Evolutionary conservation across 2,329 filamentous ascomycete species (phyloP).

Genomic region (Colletotrichum gigasporum): DNA sequence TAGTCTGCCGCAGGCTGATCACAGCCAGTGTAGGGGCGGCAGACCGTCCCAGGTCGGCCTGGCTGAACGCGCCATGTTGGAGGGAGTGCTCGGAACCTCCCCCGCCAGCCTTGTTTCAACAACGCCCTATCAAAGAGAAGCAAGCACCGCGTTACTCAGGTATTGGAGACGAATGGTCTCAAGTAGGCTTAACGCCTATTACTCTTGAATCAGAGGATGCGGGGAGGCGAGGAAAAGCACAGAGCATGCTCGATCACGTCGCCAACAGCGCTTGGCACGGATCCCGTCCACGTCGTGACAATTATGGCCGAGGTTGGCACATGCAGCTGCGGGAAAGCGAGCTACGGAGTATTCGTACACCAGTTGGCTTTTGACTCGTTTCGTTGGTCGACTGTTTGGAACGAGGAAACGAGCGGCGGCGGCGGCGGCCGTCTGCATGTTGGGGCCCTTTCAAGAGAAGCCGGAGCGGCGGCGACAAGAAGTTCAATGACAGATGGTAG

Average conservation of each 20-base stretch:
- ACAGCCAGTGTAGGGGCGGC: not conserved
- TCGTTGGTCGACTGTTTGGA: not conserved
- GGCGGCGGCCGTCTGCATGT: not conserved
- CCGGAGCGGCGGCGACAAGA: not conserved
- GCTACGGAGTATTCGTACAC: not conserved
- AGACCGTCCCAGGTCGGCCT: not conserved
- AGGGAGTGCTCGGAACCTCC: not conserved
- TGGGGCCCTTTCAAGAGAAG: not conserved
- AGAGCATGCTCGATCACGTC: not conserved
- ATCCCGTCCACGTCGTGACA: not conserved
- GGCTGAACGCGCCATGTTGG: not conserved
- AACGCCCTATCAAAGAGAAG: constrained; percentile 14
- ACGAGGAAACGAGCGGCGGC: not conserved
- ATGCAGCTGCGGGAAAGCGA: constrained; percentile 11
- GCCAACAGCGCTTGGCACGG: not conserved
- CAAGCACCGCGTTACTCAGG: not conserved
- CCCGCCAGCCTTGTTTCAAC: constrained; percentile 23
- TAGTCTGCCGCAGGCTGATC: not conserved
- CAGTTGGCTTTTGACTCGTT: too few relatives aligned
- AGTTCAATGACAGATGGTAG: not conserved
- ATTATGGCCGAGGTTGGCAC: not conserved
- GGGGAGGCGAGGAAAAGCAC: not conserved
- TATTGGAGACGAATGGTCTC: not conserved
- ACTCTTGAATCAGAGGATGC: not conserved
- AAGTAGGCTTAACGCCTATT: not conserved